Conservation (phyloP, 371 early-diverging fungal species). For the Mucor circinelloides region DNA sequence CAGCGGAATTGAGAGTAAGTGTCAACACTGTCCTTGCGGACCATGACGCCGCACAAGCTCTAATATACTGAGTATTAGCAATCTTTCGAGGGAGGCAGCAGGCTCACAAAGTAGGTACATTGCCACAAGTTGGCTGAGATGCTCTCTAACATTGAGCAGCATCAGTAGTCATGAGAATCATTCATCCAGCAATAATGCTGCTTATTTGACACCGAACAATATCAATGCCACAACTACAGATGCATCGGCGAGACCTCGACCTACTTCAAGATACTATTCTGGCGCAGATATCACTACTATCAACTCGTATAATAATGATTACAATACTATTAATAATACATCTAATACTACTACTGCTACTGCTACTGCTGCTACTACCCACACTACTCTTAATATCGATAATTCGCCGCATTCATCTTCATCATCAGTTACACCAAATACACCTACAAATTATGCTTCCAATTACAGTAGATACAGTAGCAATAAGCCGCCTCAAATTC, state of each 20-base stretch:
- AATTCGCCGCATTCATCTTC: not conserved
- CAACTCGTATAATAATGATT: not conserved
- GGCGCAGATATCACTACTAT: not conserved
- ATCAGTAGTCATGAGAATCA: not conserved
- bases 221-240: not conserved
- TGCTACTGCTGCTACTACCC: not conserved
- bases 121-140: not conserved
- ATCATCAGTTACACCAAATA: not conserved
- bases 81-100: not conserved
- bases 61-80: not conserved
- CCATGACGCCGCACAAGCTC: not conserved
- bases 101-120: not conserved
- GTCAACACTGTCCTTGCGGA: not conserved
- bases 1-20: constrained; percentile 26
- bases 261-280: not conserved
- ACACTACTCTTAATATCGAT: not conserved
- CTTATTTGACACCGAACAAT: not conserved
- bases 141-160: not conserved
- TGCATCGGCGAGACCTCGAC: not conserved
- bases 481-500: not conserved
- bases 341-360: not conserved
- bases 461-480: not conserved
- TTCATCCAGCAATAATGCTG: not conserved
- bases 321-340: not conserved
- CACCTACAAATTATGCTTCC: not conserved